Conservation (phyloP, 495 filamentous ascomycete genomes). For the Aspergillus nanangensis region DNA sequence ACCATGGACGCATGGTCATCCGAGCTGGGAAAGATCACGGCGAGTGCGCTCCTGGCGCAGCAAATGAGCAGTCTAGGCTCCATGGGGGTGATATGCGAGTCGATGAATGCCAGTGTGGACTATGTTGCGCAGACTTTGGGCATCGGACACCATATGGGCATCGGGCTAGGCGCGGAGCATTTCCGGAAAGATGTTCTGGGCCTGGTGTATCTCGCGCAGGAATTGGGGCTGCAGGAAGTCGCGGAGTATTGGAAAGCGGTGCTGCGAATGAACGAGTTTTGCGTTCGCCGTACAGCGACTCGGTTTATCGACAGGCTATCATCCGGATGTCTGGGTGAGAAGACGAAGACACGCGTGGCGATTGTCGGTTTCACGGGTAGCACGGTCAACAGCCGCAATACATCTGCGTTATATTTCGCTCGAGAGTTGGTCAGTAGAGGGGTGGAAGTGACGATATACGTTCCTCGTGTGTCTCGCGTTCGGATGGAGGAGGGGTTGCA, state of each 20-base stretch:
- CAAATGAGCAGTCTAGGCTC: conserved; percentile 73
- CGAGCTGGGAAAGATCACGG: conserved; percentile 69
- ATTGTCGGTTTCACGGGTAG: conserved; percentile 70
- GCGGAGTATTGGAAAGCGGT: conserved; percentile 69
- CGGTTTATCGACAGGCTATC: conserved; percentile 57
- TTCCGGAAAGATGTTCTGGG: conserved; percentile 73
- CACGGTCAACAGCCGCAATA: conserved; percentile 64
- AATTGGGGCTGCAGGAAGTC: conserved; percentile 61
- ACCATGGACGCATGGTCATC: conserved; percentile 73
- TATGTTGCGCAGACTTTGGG: conserved; percentile 62
- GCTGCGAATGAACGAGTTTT: conserved; percentile 58
- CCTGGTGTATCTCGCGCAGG: conserved; percentile 64
- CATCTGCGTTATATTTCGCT: conserved; percentile 37
- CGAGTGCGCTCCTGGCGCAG: conserved; percentile 74
- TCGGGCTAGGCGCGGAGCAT: conserved; percentile 65
- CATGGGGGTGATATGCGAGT: conserved; percentile 67
- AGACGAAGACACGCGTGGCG: conserved; percentile 62
- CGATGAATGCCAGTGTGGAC: conserved; percentile 63
- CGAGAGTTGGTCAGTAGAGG: background rate
- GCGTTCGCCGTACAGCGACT: conserved; percentile 56
- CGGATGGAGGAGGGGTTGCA: too few species aligned
- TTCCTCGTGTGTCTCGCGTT: background rate
- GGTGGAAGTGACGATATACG: background rate
- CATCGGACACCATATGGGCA: conserved; percentile 59
- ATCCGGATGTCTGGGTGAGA: conserved; percentile 55